Percentiles rank a stretch among this genome's conserved stretches.
phyloP scores from a whole-genome alignment of 108 stramenopile species.

The Skeletonema marinoi region DNA sequence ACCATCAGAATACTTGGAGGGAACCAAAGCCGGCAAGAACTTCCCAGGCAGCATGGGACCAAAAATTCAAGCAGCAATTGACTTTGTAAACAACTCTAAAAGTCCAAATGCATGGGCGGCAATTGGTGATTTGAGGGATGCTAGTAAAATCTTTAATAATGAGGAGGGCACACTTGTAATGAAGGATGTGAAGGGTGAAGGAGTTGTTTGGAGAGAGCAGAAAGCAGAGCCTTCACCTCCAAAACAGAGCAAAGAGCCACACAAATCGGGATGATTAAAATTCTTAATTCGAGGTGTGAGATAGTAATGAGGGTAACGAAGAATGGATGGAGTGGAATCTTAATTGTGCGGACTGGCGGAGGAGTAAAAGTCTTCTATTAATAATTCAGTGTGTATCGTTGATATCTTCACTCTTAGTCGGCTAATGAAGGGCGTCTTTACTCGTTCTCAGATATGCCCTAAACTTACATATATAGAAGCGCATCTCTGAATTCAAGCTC shows the following conservation, averaged over 20 bases:
- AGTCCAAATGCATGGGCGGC: conserved; percentile 65
- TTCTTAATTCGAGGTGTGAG: too few relatives aligned
- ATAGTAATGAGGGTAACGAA: too few relatives aligned
- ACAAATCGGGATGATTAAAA: conserved; percentile 51
- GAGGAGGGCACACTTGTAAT: conserved; percentile 74
- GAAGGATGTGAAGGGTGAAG: conserved; percentile 55
- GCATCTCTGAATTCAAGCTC: too few relatives aligned
- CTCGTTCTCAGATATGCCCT: too few relatives aligned
- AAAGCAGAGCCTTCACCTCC: conserved; percentile 10
- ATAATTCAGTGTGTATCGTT: too few relatives aligned
- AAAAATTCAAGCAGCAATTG: conserved; percentile 79
- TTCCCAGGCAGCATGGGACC: conserved; percentile 79
- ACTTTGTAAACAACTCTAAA: conserved; percentile 67
- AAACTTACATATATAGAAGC: too few relatives aligned
- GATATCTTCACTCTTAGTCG: too few relatives aligned
- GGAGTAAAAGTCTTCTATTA: too few relatives aligned
- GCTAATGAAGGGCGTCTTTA: too few relatives aligned
- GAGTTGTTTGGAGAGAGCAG: conserved; percentile 66
- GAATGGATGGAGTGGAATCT: too few relatives aligned
- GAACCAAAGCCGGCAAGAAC: conserved; percentile 59
- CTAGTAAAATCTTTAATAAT: conserved; percentile 54
- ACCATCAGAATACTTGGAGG: conserved; percentile 58
- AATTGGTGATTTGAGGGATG: conserved; percentile 86
- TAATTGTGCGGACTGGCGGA: too few relatives aligned
- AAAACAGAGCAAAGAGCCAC: conserved; percentile 63